These are phyloP conservation scores for Nakazawaea wyomingensis DNA, from an alignment of 805 yeast species.

Conservation along the genomic window DNA sequence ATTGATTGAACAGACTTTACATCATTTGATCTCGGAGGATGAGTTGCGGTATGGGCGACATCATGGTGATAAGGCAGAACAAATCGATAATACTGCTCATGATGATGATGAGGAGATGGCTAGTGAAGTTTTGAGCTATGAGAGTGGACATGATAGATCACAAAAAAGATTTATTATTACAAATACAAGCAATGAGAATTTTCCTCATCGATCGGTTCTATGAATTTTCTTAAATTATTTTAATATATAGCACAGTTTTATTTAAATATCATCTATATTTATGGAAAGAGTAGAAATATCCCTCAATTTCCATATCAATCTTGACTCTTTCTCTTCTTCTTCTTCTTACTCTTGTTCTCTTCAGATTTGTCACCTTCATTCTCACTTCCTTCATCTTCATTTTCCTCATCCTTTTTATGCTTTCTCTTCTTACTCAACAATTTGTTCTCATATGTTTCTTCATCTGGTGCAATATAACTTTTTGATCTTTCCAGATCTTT, in stretches of 20 bases:
- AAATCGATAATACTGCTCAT: neutral
- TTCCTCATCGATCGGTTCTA: too few relatives aligned
- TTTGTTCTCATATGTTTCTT: conserved; percentile 36
- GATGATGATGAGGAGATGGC: neutral
- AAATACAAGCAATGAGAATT: too few relatives aligned
- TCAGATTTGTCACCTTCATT: conserved; percentile 20
- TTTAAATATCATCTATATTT: too few relatives aligned
- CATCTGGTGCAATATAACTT: conserved; percentile 85
- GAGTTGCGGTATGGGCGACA: neutral
- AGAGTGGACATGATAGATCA: too few relatives aligned
- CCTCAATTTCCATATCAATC: too few relatives aligned
- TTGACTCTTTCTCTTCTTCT: conserved; percentile 9
- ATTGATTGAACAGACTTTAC: conserved; percentile 5
- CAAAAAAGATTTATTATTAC: too few relatives aligned
- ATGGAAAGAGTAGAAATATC: too few relatives aligned
- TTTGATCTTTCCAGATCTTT: conserved; percentile 67
- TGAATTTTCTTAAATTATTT: too few relatives aligned
- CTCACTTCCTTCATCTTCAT: conserved; percentile 24
- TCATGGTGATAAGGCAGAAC: neutral
- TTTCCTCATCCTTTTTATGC: conserved; percentile 24
- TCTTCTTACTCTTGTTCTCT: conserved; percentile 19
- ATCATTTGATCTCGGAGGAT: neutral
- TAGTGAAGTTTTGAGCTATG: conserved; percentile 3
- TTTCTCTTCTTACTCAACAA: conserved; percentile 25
- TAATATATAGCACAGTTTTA: too few relatives aligned